These are phyloP conservation scores for Tremella yokohamensis DNA, from an alignment of 768 basidiomycete genomes.

Conservation along the genomic window DNA sequence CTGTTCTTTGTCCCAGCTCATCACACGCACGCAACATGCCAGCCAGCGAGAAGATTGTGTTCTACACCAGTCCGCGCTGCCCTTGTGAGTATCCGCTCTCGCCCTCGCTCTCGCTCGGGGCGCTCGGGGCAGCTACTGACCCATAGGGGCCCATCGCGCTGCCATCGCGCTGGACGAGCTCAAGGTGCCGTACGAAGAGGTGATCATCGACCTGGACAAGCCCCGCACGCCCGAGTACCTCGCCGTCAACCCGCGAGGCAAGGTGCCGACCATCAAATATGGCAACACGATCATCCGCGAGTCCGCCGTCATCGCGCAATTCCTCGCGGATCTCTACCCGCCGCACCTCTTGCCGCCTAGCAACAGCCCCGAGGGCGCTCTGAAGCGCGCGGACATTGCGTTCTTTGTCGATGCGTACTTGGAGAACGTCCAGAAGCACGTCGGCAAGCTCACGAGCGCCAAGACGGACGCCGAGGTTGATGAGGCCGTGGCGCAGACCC, in stretches of 20 bases:
- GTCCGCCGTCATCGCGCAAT: conserved; percentile 1
- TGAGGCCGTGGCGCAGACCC: background rate
- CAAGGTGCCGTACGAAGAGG: conserved; percentile 1
- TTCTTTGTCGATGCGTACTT: background rate
- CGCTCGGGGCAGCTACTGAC: too few relatives aligned
- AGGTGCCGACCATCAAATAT: background rate
- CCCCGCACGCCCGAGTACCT: conserved; percentile 4
- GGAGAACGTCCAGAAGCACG: background rate
- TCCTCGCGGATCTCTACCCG: background rate
- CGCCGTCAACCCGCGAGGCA: conserved; percentile 3
- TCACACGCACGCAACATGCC: too few relatives aligned
- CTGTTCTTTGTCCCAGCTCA: too few relatives aligned
- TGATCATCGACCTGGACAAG: background rate
- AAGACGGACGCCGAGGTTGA: conserved; percentile 1
- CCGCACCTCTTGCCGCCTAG: background rate
- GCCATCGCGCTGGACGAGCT: background rate
- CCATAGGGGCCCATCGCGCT: background rate
- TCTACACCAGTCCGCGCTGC: too few relatives aligned
- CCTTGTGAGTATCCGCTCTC: too few relatives aligned
- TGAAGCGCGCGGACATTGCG: background rate
- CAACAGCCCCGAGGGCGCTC: background rate
- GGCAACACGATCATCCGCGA: background rate
- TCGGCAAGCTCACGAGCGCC: background rate
- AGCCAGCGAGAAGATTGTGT: too few relatives aligned
- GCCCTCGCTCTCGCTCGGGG: too few relatives aligned